phyloP scores from a whole-genome alignment of 2,329 filamentous ascomycete genomes.

The Colletotrichum kahawae region DNA sequence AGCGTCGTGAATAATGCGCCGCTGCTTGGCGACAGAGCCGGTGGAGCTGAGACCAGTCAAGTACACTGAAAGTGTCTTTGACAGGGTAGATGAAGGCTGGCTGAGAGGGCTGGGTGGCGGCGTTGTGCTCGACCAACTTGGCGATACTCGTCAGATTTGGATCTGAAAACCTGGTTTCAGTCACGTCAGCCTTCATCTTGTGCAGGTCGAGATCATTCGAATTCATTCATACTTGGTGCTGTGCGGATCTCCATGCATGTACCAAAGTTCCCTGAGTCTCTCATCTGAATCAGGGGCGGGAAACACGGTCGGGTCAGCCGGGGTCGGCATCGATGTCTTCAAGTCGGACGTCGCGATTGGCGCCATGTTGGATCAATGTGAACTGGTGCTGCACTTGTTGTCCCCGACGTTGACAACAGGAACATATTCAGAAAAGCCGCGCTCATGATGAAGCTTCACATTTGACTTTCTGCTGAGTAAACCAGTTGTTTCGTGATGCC shows the following conservation, averaged over 20 bases:
- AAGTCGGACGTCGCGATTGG: conserved; percentile 1
- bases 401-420: neutral
- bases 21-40: neutral
- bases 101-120: neutral
- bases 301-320: neutral
- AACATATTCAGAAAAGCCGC: neutral
- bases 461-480: neutral
- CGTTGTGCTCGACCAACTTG: neutral
- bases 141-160: conserved; percentile 1
- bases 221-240: neutral
- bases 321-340: neutral
- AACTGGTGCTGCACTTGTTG: neutral
- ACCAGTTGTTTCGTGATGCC: neutral
- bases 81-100: conserved; percentile 1
- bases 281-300: neutral
- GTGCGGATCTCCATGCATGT: conserved; percentile 5
- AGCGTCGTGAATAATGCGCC: neutral
- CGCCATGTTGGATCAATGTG: neutral
- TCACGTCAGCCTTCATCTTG: neutral
- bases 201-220: neutral
- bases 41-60: neutral
- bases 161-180: neutral
- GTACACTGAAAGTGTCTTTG: neutral
- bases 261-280: neutral
- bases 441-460: neutral